Conservation (phyloP, 2,329 filamentous ascomycete genomes). For the Cladorrhinum sp. region DNA sequence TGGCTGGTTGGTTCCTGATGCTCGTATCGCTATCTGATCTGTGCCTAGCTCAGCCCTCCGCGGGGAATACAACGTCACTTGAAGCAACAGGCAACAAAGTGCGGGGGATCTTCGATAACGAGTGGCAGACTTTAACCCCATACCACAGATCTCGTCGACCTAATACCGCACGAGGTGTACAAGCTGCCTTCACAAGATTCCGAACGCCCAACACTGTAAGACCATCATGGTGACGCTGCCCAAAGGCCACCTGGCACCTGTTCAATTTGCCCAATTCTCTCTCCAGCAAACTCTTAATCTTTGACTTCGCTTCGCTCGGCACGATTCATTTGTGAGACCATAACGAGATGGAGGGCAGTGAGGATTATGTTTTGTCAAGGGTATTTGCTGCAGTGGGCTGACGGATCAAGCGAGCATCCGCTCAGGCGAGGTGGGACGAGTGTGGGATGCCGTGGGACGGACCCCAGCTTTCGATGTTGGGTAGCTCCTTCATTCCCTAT, state of each 20-base stretch:
- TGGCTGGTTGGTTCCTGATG: background rate
- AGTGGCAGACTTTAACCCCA: background rate
- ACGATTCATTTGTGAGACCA: background rate
- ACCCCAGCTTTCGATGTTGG: background rate
- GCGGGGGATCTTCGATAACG: background rate
- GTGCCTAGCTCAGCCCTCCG: background rate
- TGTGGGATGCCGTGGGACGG: background rate
- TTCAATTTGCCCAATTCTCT: background rate
- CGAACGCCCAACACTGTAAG: background rate
- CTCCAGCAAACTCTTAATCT: background rate
- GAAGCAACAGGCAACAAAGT: background rate
- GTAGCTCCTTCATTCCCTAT: background rate
- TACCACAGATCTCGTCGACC: background rate
- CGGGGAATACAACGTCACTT: background rate
- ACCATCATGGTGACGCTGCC: background rate
- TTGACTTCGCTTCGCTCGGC: background rate
- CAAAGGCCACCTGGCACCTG: background rate
- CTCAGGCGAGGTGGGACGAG: background rate
- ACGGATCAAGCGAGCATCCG: background rate
- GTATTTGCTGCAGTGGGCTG: background rate
- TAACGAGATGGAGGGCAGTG: background rate
- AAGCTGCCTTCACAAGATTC: background rate
- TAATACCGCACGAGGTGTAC: background rate
- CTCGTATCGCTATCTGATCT: background rate
- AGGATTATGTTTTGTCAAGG: background rate